A percentile compares a stretch with the other conserved stretches of the same genome.
These are phyloP conservation scores for Carex pumila DNA, from an alignment of 176 grass and related monocot genomes.

Conservation along the genomic window DNA sequence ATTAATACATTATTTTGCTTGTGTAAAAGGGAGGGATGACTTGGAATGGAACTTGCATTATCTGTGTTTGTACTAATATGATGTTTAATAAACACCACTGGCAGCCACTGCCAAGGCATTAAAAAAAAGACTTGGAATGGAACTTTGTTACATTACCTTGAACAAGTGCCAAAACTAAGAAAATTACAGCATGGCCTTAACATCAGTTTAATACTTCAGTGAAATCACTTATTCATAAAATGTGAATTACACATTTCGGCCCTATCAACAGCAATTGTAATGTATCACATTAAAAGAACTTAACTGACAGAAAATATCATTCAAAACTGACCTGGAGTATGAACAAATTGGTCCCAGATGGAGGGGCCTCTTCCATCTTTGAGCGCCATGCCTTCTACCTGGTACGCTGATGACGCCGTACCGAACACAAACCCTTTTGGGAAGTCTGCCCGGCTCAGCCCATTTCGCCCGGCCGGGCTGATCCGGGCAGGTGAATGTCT, in stretches of 20 bases:
- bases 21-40: too few species aligned
- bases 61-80: too few species aligned
- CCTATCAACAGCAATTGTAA: neutral
- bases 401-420: constrained; percentile 40
- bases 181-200: neutral
- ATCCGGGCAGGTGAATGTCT: neutral
- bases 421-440: constrained; percentile 41
- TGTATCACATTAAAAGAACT: constrained; percentile 1
- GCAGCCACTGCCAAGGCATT: too few species aligned
- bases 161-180: neutral
- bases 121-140: too few species aligned
- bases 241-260: neutral
- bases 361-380: constrained; percentile 35
- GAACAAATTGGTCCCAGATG: constrained; percentile 38
- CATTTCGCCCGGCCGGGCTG: constrained; percentile 9
- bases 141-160: neutral
- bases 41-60: too few species aligned
- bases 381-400: constrained; percentile 55
- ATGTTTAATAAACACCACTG: too few species aligned
- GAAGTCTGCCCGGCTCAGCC: constrained; percentile 36
- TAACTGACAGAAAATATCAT: neutral
- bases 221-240: neutral
- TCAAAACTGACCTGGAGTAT: constrained; percentile 17
- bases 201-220: neutral
- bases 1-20: too few species aligned